Percentiles rank a stretch among this genome's conserved stretches.
Conservation (phyloP, 768 basidiomycete species). For the Russula sp. region DNA sequence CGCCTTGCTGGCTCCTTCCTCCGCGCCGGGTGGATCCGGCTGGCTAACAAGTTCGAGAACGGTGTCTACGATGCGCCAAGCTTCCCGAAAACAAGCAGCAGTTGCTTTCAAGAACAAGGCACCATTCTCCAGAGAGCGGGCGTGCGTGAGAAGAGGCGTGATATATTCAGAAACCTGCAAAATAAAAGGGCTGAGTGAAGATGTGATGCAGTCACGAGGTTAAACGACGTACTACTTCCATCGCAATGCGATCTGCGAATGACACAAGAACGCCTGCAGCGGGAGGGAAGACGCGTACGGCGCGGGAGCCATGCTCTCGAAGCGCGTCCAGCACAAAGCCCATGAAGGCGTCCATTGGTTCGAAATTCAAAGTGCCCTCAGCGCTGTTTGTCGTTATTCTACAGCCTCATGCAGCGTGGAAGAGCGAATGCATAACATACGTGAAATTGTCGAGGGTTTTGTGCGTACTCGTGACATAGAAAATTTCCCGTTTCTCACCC, state of each 20-base stretch:
- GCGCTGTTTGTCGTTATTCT: slow-evolving; percentile 14
- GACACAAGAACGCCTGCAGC: slow-evolving; percentile 66
- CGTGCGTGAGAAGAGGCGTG: slow-evolving; percentile 63
- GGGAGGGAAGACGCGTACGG: slow-evolving; percentile 81
- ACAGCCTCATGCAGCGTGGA: neutral
- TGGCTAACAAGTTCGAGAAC: slow-evolving; percentile 48
- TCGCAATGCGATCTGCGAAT: slow-evolving; percentile 79
- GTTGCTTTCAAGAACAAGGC: slow-evolving; percentile 68
- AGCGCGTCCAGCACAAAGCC: slow-evolving; percentile 55
- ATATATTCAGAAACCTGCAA: slow-evolving; percentile 81
- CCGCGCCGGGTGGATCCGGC: slow-evolving; percentile 17
- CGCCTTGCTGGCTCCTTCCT: slow-evolving; percentile 38
- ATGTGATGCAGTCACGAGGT: slow-evolving; percentile 4
- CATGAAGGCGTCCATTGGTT: slow-evolving; percentile 92
- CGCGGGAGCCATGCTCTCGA: slow-evolving; percentile 67
- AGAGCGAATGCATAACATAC: slow-evolving; percentile 33
- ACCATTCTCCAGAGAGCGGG: slow-evolving; percentile 64
- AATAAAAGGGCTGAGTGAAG: slow-evolving; percentile 1
- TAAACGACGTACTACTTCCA: slow-evolving; percentile 60
- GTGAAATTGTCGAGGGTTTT: slow-evolving; percentile 77
- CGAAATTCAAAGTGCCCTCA: slow-evolving; percentile 61
- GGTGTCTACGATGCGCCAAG: slow-evolving; percentile 78
- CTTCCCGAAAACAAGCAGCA: slow-evolving; percentile 84
- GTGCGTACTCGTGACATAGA: slow-evolving; percentile 80
- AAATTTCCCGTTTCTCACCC: slow-evolving; percentile 92